These are phyloP conservation scores for Ammopiptanthus mongolicus DNA, from an alignment of 306 rosid genomes.

Conservation along the genomic window DNA sequence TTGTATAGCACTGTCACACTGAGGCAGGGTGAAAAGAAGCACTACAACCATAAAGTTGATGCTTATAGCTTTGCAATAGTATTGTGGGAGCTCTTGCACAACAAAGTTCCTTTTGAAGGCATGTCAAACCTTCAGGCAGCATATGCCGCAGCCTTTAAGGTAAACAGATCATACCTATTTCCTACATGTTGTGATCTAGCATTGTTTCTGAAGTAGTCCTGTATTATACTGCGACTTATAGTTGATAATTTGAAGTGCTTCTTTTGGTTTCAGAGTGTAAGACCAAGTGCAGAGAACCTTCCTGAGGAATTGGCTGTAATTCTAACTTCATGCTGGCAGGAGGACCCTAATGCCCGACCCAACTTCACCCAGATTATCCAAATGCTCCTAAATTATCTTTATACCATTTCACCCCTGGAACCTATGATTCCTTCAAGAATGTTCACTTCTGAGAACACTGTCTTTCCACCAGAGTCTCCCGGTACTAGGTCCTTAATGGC, in stretches of 20 bases:
- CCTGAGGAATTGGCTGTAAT: conserved; percentile 70
- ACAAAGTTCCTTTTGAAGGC: conserved; percentile 95
- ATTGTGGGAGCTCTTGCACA: conserved; percentile 93
- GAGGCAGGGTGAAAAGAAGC: conserved; percentile 96
- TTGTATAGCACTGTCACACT: conserved; percentile 91
- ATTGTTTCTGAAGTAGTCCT: background rate
- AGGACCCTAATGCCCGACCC: conserved; percentile 79
- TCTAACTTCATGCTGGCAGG: conserved; percentile 93
- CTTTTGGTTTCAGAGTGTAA: conserved; percentile 70
- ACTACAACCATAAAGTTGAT: conserved; percentile 94
- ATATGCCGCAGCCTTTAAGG: conserved; percentile 95
- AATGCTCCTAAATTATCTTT: conserved; percentile 75
- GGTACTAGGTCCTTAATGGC: conserved; percentile 94
- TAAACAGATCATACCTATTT: conserved; percentile 18
- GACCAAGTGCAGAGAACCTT: conserved; percentile 82
- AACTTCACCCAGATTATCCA: conserved; percentile 86
- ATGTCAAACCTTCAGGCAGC: conserved; percentile 99
- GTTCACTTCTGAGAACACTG: conserved; percentile 63
- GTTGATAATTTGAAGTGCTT: conserved; percentile 10
- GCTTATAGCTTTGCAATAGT: conserved; percentile 93
- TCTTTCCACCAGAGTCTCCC: conserved; percentile 84
- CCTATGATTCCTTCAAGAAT: conserved; percentile 59
- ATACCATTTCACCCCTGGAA: conserved; percentile 64
- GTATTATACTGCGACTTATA: background rate
- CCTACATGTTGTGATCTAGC: background rate